Base-by-base conservation (phyloP, 2,329 filamentous ascomycete genomes). In the Nannizzia gypsea region DNA sequence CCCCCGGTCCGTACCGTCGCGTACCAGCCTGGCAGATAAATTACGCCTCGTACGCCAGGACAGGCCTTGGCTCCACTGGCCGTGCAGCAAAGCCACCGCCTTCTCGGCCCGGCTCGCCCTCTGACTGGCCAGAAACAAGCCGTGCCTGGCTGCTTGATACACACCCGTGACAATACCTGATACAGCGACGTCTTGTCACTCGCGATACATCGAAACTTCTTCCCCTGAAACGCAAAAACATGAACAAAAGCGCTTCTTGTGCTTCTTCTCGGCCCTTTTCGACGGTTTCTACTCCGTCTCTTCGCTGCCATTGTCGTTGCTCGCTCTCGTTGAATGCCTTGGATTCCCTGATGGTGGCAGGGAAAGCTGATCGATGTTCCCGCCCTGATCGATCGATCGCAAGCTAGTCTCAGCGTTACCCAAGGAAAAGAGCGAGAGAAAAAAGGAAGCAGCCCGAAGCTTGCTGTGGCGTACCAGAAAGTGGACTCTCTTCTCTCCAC, bases 401-500 rank as follows among this genome's bases (percentile, higher is more conserved):
- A 22, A 38, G 54, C 54, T 56, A 38, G 20, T 52, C 54, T 40
- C 36, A 40, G 54, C 31, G 54, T 56, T 42, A 17, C 13, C 38
- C n/a, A 42, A 15, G n/a, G n/a, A 42, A 17, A 4, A 42, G 2
- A n/a, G n/a, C n/a, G n/a, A n/a, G n/a, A n/a, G n/a, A n/a, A 42
- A n/a, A n/a, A 42, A 42, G 38, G 38, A 42, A 13, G n/a, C 6
- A 24, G 28, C 3, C 31, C 31, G 31, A 17, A 56, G 36, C 31
- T 40, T 56, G 54, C 17, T 28, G 54, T 56, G 54, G 54, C 54
- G 28, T 36, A 20, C 17, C 31, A 56, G n/a, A 15, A 42, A 40
- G 36, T 56, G 54, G 54, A 22, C 54, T 56, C 54, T 36, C 36
- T 56, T 56, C 54, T 36, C 36, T 56, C 48, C 48, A 52, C 48